phyloP scores from a whole-genome alignment of 208 protist genomes.

The Trypanosoma lewisi region DNA sequence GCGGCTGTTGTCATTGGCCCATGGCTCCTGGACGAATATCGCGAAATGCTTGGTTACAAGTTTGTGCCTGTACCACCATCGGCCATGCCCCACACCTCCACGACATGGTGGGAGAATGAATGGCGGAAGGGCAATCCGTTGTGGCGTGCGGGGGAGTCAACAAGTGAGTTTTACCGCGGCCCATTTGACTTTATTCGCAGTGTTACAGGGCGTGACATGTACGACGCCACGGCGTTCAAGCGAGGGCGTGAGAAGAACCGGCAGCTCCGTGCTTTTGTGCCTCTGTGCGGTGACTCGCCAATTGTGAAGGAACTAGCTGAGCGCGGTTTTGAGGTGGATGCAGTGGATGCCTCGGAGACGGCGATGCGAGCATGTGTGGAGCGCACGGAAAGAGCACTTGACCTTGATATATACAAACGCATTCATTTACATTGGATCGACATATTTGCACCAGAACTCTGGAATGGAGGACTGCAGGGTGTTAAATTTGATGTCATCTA shows the following conservation, averaged over 20 bases:
- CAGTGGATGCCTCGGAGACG: conserved; percentile 73
- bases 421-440: conserved; percentile 76
- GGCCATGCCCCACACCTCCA: conserved; percentile 68
- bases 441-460: conserved; percentile 80
- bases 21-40: conserved; percentile 71
- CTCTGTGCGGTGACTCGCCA: conserved; percentile 88
- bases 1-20: conserved; percentile 70
- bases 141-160: conserved; percentile 76
- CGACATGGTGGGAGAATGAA: conserved; percentile 89
- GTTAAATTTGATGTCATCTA: conserved; percentile 85
- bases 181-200: conserved; percentile 65
- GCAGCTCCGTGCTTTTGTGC: conserved; percentile 61
- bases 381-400: conserved; percentile 55
- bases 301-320: conserved; percentile 64
- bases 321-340: conserved; percentile 84
- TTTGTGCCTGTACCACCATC: conserved; percentile 58
- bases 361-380: conserved; percentile 68
- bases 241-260: neutral
- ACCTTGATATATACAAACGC: conserved; percentile 31
- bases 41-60: conserved; percentile 66
- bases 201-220: conserved; percentile 72
- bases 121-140: conserved; percentile 81
- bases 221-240: conserved; percentile 50
- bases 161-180: conserved; percentile 49
- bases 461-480: conserved; percentile 48